Evolutionary conservation across 345 rosid species (phyloP), one percentile per base, ranked within the genome.

Genomic region (Gossypium longicalyx): DNA sequence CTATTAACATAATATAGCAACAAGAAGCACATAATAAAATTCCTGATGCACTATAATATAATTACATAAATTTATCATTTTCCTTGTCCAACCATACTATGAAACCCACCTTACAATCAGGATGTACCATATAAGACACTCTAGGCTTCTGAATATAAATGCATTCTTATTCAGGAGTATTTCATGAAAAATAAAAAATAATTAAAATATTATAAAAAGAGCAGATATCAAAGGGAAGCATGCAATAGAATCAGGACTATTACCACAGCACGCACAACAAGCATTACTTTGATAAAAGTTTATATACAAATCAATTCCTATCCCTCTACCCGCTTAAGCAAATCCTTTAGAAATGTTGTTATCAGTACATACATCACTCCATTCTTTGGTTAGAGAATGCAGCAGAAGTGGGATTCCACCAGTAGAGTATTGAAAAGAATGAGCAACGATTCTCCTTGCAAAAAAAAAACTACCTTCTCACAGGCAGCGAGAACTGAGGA

Each of bases 1-100:
- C 15, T 63, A 63, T 17, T 63, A 20, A 25, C 23, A 67, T 69
- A 51, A n/a, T 45, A 52, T 29, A 69, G 73, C 60, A 51, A 51
- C 57, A 69, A 10, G 47, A 17, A 69, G 45, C 47, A 52, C 45
- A 48, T 45, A 48, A 23, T 8, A 23, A 41, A 67, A 67, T 23
- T 12, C 43, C 23, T 23, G 56, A 47, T 12, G 53, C 53, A 12
- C 49, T 22, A 45, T 47, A 67, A 67, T 51, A 51, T 29, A 23
- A 69, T 9, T 20, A 69, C 13, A 51, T 22, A 69, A 17, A 51
- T 19, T 54, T 12, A 53, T 29, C 20, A 54, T 38, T 54, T 71
- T 27, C 38, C 44, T 49, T 3, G n/a, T 29, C 47, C 73, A 51
- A 27, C 3, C n/a, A 10, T 15, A 70, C 58, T 10, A 70, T 53